A percentile compares a stretch with the other conserved stretches of the same genome.
Evolutionary conservation across 768 basidiomycete genomes (phyloP).

Genomic region (Suillus clintonianus): DNA sequence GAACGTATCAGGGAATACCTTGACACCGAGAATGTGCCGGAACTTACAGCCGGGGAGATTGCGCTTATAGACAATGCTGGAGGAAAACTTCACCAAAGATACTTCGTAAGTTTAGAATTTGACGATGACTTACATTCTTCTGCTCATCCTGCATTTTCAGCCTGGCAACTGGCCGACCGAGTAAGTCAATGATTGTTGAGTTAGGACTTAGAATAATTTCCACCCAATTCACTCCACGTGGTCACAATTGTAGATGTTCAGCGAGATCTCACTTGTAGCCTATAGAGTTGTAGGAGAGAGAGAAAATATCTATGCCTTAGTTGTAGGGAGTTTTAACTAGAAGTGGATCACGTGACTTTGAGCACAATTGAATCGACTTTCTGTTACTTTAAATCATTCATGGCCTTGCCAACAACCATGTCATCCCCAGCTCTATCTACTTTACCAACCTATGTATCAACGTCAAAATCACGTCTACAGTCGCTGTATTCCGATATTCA

Average conservation of each 20-base stretch:
- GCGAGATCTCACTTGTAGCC: background rate
- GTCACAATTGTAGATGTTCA: background rate
- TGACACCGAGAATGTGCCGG: slow-evolving; percentile 28
- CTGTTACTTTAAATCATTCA: no score
- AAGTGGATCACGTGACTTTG: background rate
- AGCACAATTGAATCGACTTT: background rate
- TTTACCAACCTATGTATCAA: slow-evolving; percentile 29
- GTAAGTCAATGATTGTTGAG: background rate
- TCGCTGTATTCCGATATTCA: slow-evolving; percentile 89
- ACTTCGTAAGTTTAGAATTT: slow-evolving; percentile 22
- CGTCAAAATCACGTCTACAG: slow-evolving; percentile 55
- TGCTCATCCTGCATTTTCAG: slow-evolving; percentile 9
- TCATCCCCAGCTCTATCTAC: slow-evolving; percentile 17
- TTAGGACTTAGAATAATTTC: background rate
- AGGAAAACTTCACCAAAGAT: slow-evolving; percentile 21
- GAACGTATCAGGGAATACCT: slow-evolving; percentile 36
- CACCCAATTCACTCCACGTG: background rate
- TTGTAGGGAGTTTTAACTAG: background rate
- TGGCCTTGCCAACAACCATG: slow-evolving; percentile 16
- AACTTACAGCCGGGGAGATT: slow-evolving; percentile 28
- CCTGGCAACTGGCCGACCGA: slow-evolving; percentile 21
- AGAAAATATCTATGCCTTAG: no score
- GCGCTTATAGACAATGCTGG: slow-evolving; percentile 27
- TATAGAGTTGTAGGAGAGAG: no score
- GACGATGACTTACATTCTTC: background rate